phyloP scores from a whole-genome alignment of 768 basidiomycete genomes.

The Kwoniella pini region DNA sequence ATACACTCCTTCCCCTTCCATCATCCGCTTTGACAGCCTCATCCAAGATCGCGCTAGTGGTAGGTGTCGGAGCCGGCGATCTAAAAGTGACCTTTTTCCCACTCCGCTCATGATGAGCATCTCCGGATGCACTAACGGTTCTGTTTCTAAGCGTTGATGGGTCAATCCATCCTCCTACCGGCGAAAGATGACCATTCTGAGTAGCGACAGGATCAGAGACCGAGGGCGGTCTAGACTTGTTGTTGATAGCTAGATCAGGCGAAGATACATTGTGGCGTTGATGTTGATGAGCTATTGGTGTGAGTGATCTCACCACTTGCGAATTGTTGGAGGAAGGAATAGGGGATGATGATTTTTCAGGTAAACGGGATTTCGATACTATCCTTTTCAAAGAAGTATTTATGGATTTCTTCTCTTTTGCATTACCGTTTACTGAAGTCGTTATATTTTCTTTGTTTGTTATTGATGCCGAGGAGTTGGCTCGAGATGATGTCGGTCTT shows the following conservation, averaged over 20 bases:
- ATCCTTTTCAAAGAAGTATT: background rate
- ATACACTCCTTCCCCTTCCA: background rate
- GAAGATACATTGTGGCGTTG: background rate
- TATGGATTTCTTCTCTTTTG: background rate
- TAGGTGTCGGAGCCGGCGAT: constrained; percentile 40
- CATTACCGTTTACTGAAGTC: background rate
- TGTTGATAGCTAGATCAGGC: background rate
- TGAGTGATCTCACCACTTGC: background rate
- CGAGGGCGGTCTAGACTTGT: constrained; percentile 10
- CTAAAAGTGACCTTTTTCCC: constrained; percentile 48
- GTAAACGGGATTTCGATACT: background rate
- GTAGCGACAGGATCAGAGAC: background rate
- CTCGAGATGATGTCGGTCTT: background rate
- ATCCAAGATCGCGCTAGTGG: constrained; percentile 33
- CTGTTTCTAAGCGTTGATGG: background rate
- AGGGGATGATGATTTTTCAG: background rate
- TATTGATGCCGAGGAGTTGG: constrained; percentile 10
- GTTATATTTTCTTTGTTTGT: background rate
- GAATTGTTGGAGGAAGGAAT: background rate
- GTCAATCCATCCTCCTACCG: constrained; percentile 6
- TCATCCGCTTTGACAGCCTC: constrained; percentile 5
- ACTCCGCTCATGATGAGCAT: constrained; percentile 10
- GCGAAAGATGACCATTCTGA: background rate
- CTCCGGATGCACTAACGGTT: constrained; percentile 22
- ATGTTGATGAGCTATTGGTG: constrained; percentile 1